Evolutionary conservation across 2,329 filamentous ascomycete genomes (phyloP), one percentile per base, ranked within the genome.

Genomic region (Knoxdaviesia capensis): DNA sequence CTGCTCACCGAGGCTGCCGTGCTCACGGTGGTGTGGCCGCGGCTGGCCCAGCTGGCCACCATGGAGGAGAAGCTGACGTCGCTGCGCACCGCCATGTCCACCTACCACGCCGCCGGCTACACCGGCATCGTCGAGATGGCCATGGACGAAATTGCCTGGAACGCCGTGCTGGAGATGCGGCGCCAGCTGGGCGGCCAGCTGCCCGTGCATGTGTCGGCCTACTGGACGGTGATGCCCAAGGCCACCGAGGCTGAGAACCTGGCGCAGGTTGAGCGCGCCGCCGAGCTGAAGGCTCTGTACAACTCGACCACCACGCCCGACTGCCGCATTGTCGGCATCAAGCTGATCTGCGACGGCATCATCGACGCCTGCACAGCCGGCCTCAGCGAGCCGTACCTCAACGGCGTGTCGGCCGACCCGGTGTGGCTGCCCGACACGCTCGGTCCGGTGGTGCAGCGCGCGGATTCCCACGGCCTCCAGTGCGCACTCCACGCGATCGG

Each of bases 401-500:
- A 65, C 46, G 63, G 59, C 1, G 52, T 58, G 5, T 56, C 60
- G 7, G 56, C 64, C 28, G 64, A 68, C 2, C 61, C 71, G 0
- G 60, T 77, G 40, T 80, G 74, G 74, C 57, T 62, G 0, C 55
- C 59, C 2, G 59, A 62, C 10, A 63, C 69, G 46, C 60, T 79
- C 5, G 59, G 59, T 4, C 63, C 65, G 0, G 66, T 77, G 0
- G 65, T 80, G 1, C 54, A 60, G 8, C 61, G 60, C n/a, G 73
- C 74, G 3, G 64, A 67, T 37, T 57, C 56, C 3, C 64, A 64
- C 1, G 66, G 67, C 1, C 53, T 80, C 34, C 75, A 80, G 51
- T 66, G 71, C 34, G 75, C 75, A 0, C 59, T 80, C 6, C 75
- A 80, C 49, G 75, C 75, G 36, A 80, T 80, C 44, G 75, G 75